A percentile compares a stretch with the other conserved stretches of the same genome.
These are phyloP conservation scores for Solanum sejunctum DNA, from an alignment of 257 asterid genomes.

Conservation along the genomic window DNA sequence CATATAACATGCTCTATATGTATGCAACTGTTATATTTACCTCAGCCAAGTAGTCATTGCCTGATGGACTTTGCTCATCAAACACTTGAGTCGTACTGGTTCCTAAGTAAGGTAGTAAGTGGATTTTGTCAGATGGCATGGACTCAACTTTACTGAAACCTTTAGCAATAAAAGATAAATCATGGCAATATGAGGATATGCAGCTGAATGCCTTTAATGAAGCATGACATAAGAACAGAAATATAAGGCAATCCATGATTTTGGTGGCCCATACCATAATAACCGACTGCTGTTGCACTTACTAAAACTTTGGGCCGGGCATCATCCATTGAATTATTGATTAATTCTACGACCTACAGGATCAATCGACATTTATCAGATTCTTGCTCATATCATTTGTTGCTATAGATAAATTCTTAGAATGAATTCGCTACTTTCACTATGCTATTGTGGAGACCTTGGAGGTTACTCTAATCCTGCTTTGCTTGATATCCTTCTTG, in stretches of 20 bases:
- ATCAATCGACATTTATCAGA: not conserved
- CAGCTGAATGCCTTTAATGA: not conserved
- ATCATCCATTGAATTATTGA: conserved; percentile 41
- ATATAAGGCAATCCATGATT: not conserved
- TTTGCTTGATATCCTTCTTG: conserved; percentile 84
- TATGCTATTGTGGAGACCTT: conserved; percentile 28
- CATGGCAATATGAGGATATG: not conserved
- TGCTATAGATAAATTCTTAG: not conserved
- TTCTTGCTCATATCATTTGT: not conserved
- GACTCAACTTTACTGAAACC: not conserved
- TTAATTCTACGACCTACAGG: conserved; percentile 59
- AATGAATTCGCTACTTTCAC: not conserved
- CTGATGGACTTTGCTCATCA: conserved; percentile 87
- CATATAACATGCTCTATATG: not conserved
- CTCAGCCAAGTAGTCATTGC: conserved; percentile 87
- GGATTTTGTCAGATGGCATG: not conserved
- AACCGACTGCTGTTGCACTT: conserved; percentile 92
- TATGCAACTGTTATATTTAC: conserved; percentile 15
- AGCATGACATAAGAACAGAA: not conserved
- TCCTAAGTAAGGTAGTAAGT: conserved; percentile 28
- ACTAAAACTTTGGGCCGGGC: conserved; percentile 66
- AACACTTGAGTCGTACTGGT: conserved; percentile 65
- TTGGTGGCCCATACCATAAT: conserved; percentile 52
- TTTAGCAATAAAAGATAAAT: not conserved
- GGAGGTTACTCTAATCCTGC: conserved; percentile 77